A percentile compares a stretch with the other conserved stretches of the same genome.
These are phyloP conservation scores for Polyporus tsugae DNA, from an alignment of 1,284 basidiomycete genomes.

Conservation along the genomic window DNA sequence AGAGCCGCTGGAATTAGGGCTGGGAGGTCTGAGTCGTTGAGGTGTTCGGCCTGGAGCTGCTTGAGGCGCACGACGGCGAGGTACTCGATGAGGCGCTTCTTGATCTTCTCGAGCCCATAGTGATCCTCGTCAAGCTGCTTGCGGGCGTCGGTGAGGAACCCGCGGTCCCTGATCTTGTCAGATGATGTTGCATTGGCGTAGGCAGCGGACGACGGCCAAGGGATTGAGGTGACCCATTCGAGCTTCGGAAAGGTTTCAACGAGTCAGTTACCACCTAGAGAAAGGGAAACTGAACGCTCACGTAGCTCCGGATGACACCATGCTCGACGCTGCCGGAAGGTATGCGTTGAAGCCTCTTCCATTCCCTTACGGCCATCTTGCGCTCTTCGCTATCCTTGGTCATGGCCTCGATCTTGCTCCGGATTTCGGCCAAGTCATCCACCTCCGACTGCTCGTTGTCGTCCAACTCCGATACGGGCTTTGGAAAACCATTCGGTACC, in stretches of 20 bases:
- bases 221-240: slow-evolving; percentile 86
- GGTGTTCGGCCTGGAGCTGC: slow-evolving; percentile 58
- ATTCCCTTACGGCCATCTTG: slow-evolving; percentile 86
- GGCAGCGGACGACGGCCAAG: slow-evolving; percentile 65
- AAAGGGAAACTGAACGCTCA: slow-evolving; percentile 46
- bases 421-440: slow-evolving; percentile 81
- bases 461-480: slow-evolving; percentile 61
- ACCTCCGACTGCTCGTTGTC: slow-evolving; percentile 81
- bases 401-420: slow-evolving; percentile 83
- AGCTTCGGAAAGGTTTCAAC: slow-evolving; percentile 53
- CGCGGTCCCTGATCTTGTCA: slow-evolving; percentile 54
- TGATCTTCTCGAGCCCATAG: slow-evolving; percentile 90
- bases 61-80: slow-evolving; percentile 87
- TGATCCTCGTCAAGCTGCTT: slow-evolving; percentile 88
- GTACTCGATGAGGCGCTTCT: slow-evolving; percentile 90
- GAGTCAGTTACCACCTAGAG: slow-evolving; percentile 29
- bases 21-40: slow-evolving; percentile 35
- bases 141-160: slow-evolving; percentile 71
- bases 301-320: slow-evolving; percentile 81
- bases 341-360: slow-evolving; percentile 77
- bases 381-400: slow-evolving; percentile 78
- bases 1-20: slow-evolving; percentile 4
- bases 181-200: slow-evolving; percentile 29
- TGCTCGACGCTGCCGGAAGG: slow-evolving; percentile 82
- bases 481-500: slow-evolving; percentile 5